These are phyloP conservation scores for Phytopythium kandeliae DNA, from an alignment of 352 stramenopile species.

Conservation along the genomic window DNA sequence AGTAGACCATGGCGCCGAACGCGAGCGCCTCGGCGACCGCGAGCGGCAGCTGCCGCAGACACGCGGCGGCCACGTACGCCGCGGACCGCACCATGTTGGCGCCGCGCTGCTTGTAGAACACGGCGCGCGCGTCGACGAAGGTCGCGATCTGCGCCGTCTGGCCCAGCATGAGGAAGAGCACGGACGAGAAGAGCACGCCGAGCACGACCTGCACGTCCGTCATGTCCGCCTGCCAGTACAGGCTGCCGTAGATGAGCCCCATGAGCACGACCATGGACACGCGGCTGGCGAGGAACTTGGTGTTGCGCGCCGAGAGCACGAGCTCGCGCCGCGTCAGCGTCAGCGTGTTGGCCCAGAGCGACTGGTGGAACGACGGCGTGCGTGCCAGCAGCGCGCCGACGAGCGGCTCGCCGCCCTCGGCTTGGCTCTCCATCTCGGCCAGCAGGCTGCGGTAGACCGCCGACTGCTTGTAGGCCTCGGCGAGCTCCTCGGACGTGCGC, in stretches of 20 bases:
- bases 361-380: conserved; percentile 8
- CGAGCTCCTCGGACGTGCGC: conserved; percentile 9
- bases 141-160: conserved; percentile 54
- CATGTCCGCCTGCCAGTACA: conserved; percentile 20
- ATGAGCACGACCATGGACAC: conserved; percentile 22
- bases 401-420: conserved; percentile 59
- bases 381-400: conserved; percentile 18
- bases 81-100: conserved; percentile 59
- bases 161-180: conserved; percentile 67
- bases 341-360: conserved; percentile 9
- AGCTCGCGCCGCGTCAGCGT: conserved; percentile 32
- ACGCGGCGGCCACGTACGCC: conserved; percentile 47
- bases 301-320: conserved; percentile 36
- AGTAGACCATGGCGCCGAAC: conserved; percentile 54
- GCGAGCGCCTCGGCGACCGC: conserved; percentile 40
- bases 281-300: conserved; percentile 19
- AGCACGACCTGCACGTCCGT: conserved; percentile 26
- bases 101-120: conserved; percentile 73
- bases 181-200: conserved; percentile 57
- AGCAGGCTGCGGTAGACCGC: conserved; percentile 45
- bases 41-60: conserved; percentile 26
- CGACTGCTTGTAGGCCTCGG: conserved; percentile 6
- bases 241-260: conserved; percentile 19
- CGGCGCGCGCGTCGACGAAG: conserved; percentile 36
- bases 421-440: conserved; percentile 77